Evolutionary conservation across 192 early-diverging fungal species (phyloP).

Genomic region (Chytriomyces sp.): DNA sequence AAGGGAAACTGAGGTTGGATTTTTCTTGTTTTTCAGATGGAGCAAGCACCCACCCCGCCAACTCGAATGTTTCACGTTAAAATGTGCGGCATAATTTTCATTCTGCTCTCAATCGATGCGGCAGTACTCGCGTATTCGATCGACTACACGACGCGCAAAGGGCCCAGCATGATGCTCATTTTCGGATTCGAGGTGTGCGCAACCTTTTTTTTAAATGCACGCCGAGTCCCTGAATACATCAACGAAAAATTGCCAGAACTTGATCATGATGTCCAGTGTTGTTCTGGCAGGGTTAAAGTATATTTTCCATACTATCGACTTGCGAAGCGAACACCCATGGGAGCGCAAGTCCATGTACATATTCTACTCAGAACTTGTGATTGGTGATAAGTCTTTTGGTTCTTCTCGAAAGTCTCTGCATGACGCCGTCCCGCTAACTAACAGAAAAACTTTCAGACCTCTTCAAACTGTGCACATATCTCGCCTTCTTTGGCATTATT

Average conservation of each 20-base stretch:
- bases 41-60: conserved; percentile 69
- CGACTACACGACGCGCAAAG: conserved; percentile 63
- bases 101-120: conserved; percentile 76
- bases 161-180: conserved; percentile 93
- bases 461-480: conserved; percentile 85
- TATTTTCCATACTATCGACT: conserved; percentile 84
- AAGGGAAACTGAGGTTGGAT: not conserved
- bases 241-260: conserved; percentile 63
- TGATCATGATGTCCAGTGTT: conserved; percentile 82
- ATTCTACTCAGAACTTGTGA: conserved; percentile 88
- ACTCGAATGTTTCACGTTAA: conserved; percentile 71
- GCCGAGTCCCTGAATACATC: not conserved
- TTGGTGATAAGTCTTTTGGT: conserved; percentile 54
- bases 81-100: conserved; percentile 67
- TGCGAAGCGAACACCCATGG: conserved; percentile 78
- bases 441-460: conserved; percentile 66
- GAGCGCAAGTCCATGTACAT: conserved; percentile 92
- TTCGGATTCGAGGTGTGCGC: conserved; percentile 91
- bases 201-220: not conserved
- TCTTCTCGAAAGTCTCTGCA: not conserved
- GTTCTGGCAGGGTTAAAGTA: conserved; percentile 82
- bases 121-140: conserved; percentile 76
- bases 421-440: not conserved
- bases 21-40: conserved; percentile 66
- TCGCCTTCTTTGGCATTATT: conserved; percentile 87